Evolutionary conservation across 129 eudicot species (phyloP).

Genomic region (Rutidosis leptorrhynchoides): DNA sequence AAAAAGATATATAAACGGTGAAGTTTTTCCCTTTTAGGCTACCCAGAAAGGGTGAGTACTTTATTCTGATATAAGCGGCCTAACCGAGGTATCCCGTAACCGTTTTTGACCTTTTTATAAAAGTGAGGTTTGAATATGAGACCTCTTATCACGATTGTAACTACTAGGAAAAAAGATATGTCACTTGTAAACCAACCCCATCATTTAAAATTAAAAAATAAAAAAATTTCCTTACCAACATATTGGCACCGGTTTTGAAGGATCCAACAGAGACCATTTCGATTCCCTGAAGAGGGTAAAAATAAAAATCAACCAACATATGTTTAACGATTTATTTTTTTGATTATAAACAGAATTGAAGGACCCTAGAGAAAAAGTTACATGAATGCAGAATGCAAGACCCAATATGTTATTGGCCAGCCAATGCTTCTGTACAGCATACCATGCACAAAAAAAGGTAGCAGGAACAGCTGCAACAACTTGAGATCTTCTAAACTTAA

Average conservation of each 20-base stretch:
- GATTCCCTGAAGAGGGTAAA: conserved; percentile 54
- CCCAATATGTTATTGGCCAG: conserved; percentile 88
- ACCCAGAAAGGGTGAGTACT: no score
- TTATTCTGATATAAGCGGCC: no score
- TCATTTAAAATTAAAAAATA: not conserved
- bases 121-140: no score
- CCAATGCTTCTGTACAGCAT: conserved; percentile 97
- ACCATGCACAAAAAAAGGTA: conserved; percentile 92
- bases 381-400: conserved; percentile 97
- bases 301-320: not conserved
- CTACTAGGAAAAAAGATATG: not conserved
- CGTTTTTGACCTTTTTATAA: no score
- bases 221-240: conserved; percentile 53
- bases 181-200: no score
- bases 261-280: conserved; percentile 98
- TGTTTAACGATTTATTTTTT: not conserved
- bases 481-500: conserved; percentile 90
- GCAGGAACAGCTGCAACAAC: conserved; percentile 89
- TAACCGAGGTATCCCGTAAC: no score
- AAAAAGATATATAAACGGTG: not conserved
- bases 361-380: conserved; percentile 14
- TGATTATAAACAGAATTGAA: not conserved
- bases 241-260: conserved; percentile 92
- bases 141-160: no score
- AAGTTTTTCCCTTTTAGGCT: no score